Evolutionary conservation across 2,329 filamentous ascomycete genomes (phyloP).

Genomic region (Dactylellina cionopaga): DNA sequence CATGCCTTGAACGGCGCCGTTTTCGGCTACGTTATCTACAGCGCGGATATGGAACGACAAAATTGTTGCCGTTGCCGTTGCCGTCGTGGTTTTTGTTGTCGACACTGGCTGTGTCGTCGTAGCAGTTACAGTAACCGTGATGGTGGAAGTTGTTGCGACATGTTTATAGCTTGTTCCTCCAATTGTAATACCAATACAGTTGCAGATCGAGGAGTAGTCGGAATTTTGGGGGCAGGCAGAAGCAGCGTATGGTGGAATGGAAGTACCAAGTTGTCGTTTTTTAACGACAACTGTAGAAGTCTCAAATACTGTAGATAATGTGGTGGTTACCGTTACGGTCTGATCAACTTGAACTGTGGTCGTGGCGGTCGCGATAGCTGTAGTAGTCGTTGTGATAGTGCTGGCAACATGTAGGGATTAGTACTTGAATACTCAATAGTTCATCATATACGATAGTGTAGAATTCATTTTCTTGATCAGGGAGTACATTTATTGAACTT

Average conservation of each 20-base stretch:
- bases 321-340: conserved; percentile 8
- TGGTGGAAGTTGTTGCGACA: not conserved
- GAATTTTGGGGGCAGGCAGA: not conserved
- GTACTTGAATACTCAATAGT: too few species aligned
- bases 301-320: not conserved
- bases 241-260: conserved; percentile 12
- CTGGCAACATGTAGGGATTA: too few species aligned
- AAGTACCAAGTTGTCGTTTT: not conserved
- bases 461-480: too few species aligned
- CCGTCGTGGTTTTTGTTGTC: not conserved
- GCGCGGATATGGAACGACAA: conserved; percentile 3
- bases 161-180: conserved; percentile 30
- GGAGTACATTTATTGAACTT: too few species aligned
- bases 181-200: conserved; percentile 11
- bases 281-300: conserved; percentile 1
- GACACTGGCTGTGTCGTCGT: not conserved
- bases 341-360: not conserved
- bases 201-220: conserved; percentile 22
- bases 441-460: too few species aligned
- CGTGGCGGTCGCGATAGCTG: conserved; percentile 10
- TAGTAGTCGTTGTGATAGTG: not conserved
- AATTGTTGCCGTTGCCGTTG: conserved; percentile 8
- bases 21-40: not conserved
- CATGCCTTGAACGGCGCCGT: not conserved
- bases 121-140: not conserved